These are phyloP conservation scores for Singerocomus rubriflavus DNA, from an alignment of 1,284 basidiomycete genomes.

Conservation along the genomic window DNA sequence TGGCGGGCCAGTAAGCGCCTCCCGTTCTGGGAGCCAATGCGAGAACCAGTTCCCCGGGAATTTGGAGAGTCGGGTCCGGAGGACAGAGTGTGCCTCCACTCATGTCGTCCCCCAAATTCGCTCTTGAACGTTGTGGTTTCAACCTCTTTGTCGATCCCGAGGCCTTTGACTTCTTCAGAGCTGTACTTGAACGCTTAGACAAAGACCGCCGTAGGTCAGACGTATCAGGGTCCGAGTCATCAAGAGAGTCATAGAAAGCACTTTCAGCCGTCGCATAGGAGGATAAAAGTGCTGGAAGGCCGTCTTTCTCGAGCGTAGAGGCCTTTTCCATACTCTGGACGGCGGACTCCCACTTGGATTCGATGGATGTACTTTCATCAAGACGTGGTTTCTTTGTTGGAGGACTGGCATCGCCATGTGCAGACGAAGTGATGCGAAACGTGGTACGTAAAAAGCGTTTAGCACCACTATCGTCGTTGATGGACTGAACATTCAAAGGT, in stretches of 20 bases:
- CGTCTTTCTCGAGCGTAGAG: conserved; percentile 39
- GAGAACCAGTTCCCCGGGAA: conserved; percentile 66
- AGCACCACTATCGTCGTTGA: conserved; percentile 20
- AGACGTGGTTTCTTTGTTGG: conserved; percentile 42
- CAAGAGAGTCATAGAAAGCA: conserved; percentile 24
- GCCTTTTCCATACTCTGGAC: conserved; percentile 36
- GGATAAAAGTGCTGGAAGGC: conserved; percentile 40
- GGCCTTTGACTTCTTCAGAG: conserved; percentile 8
- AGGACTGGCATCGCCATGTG: conserved; percentile 27
- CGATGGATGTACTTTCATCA: conserved; percentile 20
- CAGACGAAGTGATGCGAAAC: conserved; percentile 25
- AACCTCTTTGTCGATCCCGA: conserved; percentile 15
- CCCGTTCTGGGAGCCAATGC: conserved; percentile 42
- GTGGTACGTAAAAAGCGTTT: conserved; percentile 28
- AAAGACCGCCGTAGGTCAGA: conserved; percentile 12
- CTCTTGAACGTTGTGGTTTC: conserved; percentile 19
- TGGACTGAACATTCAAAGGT: conserved; percentile 13
- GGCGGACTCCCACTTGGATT: conserved; percentile 40
- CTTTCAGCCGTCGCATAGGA: conserved; percentile 28
- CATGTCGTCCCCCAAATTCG: conserved; percentile 10
- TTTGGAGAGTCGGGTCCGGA: conserved; percentile 46
- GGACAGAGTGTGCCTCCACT: conserved; percentile 29
- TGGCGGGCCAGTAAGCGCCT: conserved; percentile 62
- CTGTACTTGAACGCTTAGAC: background rate
- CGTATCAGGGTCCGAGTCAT: conserved; percentile 26